These are phyloP conservation scores for Brettanomyces nanus DNA, from an alignment of 805 yeast genomes.

Conservation along the genomic window DNA sequence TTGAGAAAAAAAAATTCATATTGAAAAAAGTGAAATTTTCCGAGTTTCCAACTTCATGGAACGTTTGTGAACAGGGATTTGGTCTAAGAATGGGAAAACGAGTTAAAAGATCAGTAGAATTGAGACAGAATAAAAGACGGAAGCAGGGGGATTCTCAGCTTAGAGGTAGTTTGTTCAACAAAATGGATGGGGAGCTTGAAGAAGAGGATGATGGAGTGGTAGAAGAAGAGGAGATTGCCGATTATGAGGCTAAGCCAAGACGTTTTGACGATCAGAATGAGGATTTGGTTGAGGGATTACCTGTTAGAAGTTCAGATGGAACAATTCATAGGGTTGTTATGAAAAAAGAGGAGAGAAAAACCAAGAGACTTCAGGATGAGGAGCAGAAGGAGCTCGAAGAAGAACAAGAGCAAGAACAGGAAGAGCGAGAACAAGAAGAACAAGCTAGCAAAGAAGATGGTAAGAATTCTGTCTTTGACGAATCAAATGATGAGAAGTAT, in stretches of 20 bases:
- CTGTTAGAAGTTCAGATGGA: conserved; percentile 70
- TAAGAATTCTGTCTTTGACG: conserved; percentile 9
- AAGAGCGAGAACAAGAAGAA: conserved; percentile 9
- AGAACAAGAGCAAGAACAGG: conserved; percentile 5
- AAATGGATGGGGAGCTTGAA: conserved; percentile 7
- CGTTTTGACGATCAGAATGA: conserved; percentile 33
- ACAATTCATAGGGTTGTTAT: conserved; percentile 58
- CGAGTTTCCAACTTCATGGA: too few relatives aligned
- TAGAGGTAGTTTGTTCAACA: conserved; percentile 6
- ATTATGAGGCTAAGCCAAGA: conserved; percentile 71
- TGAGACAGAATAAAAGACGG: conserved; percentile 28
- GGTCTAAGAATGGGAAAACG: conserved; percentile 34
- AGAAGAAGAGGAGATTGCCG: conserved; percentile 57
- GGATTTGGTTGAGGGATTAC: conserved; percentile 58
- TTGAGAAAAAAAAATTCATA: too few relatives aligned
- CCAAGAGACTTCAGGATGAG: conserved; percentile 4
- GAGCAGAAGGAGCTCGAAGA: background rate
- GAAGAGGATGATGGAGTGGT: conserved; percentile 10
- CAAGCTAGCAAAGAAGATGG: conserved; percentile 7
- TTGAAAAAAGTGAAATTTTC: too few relatives aligned
- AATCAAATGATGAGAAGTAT: conserved; percentile 23
- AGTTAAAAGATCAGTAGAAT: conserved; percentile 27
- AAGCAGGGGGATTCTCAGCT: conserved; percentile 34
- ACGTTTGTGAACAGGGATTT: conserved; percentile 4
- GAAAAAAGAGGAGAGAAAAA: conserved; percentile 17